phyloP scores from a whole-genome alignment of 2,329 filamentous ascomycete genomes.

The Pseudocercospora macadamiae region DNA sequence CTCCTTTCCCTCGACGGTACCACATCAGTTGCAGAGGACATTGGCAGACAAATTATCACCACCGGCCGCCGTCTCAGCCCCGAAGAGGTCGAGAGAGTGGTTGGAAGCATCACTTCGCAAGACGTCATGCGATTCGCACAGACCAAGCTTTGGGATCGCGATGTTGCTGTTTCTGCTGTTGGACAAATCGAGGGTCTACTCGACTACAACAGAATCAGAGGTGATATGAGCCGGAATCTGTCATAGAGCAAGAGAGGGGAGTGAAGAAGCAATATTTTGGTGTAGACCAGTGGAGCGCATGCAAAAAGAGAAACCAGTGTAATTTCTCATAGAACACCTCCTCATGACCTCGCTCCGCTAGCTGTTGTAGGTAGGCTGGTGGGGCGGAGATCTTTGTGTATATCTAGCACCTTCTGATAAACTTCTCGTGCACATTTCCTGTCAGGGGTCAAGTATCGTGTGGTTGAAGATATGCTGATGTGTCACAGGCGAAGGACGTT shows the following conservation, averaged over 20 bases:
- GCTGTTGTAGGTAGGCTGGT: conserved; percentile 5
- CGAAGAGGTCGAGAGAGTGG: conserved; percentile 90
- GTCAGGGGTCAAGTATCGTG: background rate
- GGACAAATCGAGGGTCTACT: conserved; percentile 84
- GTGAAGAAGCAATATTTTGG: conserved; percentile 4
- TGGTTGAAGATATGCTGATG: background rate
- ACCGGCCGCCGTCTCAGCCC: conserved; percentile 90
- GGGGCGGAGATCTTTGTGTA: conserved; percentile 2
- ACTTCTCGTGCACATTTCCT: background rate
- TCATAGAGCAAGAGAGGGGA: conserved; percentile 37
- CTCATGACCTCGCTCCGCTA: conserved; percentile 6
- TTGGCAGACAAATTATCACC: conserved; percentile 97
- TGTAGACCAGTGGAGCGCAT: conserved; percentile 12
- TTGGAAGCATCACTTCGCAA: conserved; percentile 88
- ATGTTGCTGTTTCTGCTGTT: conserved; percentile 90
- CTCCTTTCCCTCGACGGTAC: conserved; percentile 96
- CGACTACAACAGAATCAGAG: conserved; percentile 77
- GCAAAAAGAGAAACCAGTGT: conserved; percentile 26
- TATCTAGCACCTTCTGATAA: conserved; percentile 9
- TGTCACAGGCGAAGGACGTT: no score
- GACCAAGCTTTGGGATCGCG: conserved; percentile 95
- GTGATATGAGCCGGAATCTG: conserved; percentile 82
- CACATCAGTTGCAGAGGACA: conserved; percentile 95
- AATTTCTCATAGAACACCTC: conserved; percentile 27
- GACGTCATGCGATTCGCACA: conserved; percentile 96